A percentile compares a stretch with the other conserved stretches of the same genome.
These are phyloP conservation scores for Nicotiana otophora DNA, from an alignment of 257 asterid species.

Conservation along the genomic window DNA sequence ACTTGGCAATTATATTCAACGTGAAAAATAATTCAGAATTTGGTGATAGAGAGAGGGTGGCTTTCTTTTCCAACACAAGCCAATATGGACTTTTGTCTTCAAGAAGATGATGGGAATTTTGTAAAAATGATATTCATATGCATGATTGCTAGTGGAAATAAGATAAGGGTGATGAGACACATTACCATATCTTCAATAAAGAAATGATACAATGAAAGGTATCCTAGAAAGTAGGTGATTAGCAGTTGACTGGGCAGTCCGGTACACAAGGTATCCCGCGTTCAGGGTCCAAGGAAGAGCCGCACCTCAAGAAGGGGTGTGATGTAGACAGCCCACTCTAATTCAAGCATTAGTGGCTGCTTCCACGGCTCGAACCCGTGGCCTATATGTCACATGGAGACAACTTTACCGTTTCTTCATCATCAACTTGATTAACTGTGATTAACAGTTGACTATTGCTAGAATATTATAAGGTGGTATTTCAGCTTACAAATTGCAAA, in stretches of 20 bases:
- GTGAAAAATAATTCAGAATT: constrained; percentile 6
- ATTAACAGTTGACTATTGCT: constrained; percentile 6
- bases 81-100: constrained; percentile 26
- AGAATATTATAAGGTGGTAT: background rate
- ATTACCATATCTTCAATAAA: constrained; percentile 25
- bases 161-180: constrained; percentile 30
- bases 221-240: constrained; percentile 17
- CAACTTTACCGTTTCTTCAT: too few relatives aligned
- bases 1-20: constrained; percentile 17
- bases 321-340: accelerated
- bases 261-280: too few relatives aligned
- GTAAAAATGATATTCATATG: constrained; percentile 25
- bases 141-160: constrained; percentile 28
- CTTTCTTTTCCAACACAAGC: constrained; percentile 20
- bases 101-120: constrained; percentile 24
- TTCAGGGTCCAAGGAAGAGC: too few relatives aligned
- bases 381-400: too few relatives aligned
- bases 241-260: background rate
- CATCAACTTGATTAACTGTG: background rate
- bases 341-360: too few relatives aligned
- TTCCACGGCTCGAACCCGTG: too few relatives aligned
- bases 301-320: too few relatives aligned
- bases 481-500: background rate
- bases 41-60: constrained; percentile 8
- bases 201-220: constrained; percentile 14